Percentiles rank a stretch among this genome's conserved stretches.
These are phyloP conservation scores for Magnolia kwangsiensis DNA, from an alignment of 164 flowering plant species.

Conservation along the genomic window DNA sequence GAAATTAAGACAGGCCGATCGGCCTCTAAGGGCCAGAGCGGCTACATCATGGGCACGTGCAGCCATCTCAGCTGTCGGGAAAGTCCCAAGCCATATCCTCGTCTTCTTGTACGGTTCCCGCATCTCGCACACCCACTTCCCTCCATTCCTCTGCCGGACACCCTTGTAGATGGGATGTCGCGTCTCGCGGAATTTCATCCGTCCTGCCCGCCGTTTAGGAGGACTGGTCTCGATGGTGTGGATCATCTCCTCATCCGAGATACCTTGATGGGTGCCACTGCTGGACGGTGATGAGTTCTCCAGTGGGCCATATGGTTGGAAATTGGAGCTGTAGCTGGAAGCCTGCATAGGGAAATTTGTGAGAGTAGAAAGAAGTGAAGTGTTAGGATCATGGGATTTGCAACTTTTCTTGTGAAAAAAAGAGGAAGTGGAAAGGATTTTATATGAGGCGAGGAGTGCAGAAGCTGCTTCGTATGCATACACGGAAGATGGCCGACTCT, in stretches of 20 bases:
- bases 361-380: no score
- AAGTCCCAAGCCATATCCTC: slow-evolving; percentile 69
- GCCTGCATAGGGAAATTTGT: no score
- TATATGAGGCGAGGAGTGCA: no score
- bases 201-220: slow-evolving; percentile 57
- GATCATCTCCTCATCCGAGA: slow-evolving; percentile 24
- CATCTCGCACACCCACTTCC: slow-evolving; percentile 68
- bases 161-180: slow-evolving; percentile 67
- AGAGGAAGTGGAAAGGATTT: no score
- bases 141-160: slow-evolving; percentile 42
- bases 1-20: slow-evolving; percentile 23
- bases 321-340: background rate
- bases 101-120: slow-evolving; percentile 64
- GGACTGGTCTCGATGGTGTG: slow-evolving; percentile 34
- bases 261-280: background rate
- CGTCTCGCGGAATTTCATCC: slow-evolving; percentile 56
- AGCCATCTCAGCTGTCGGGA: slow-evolving; percentile 59
- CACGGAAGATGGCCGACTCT: no score
- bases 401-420: no score
- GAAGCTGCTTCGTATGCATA: no score
- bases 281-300: background rate
- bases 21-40: slow-evolving; percentile 43
- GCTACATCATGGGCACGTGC: slow-evolving; percentile 73
- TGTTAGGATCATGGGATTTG: no score
- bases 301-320: background rate